Conservation (phyloP, 495 filamentous ascomycete genomes). For the Barbatosphaeria neglecta region DNA sequence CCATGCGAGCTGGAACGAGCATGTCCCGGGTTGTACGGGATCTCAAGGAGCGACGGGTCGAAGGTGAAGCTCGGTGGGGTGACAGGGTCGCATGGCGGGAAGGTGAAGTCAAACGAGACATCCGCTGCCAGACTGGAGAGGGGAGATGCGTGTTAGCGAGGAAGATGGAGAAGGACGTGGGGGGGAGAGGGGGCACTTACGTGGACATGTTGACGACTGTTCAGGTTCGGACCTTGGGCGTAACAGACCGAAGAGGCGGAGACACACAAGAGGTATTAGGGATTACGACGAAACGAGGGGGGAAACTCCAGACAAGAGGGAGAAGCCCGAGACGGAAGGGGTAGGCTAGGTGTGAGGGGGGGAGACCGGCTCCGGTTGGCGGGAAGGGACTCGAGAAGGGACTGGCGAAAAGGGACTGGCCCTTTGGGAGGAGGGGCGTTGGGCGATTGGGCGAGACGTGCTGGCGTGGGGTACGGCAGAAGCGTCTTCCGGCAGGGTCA, state of each 20-base stretch:
- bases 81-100: slow-evolving; percentile 32
- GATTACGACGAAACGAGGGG: slow-evolving; percentile 14
- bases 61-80: slow-evolving; percentile 42
- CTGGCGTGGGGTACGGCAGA: neutral
- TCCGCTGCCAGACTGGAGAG: slow-evolving; percentile 33
- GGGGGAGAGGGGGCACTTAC: slow-evolving; percentile 19
- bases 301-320: too few relatives aligned
- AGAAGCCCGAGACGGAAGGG: neutral
- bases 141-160: slow-evolving; percentile 13
- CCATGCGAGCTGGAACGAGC: slow-evolving; percentile 41
- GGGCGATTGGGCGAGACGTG: neutral
- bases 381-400: too few relatives aligned
- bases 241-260: too few relatives aligned
- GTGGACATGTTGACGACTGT: slow-evolving; percentile 37
- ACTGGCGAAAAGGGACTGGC: too few relatives aligned
- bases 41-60: slow-evolving; percentile 41
- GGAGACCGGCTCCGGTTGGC: neutral
- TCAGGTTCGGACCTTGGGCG: slow-evolving; percentile 16
- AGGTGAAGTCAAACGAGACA: slow-evolving; percentile 42
- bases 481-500: slow-evolving; percentile 4
- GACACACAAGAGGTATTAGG: slow-evolving; percentile 25
- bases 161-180: neutral
- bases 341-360: too few relatives aligned
- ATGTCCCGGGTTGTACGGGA: slow-evolving; percentile 33
- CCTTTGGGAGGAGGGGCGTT: too few relatives aligned